Evolutionary conservation across 345 rosid genomes (phyloP).

Genomic region (Punica granatum): DNA sequence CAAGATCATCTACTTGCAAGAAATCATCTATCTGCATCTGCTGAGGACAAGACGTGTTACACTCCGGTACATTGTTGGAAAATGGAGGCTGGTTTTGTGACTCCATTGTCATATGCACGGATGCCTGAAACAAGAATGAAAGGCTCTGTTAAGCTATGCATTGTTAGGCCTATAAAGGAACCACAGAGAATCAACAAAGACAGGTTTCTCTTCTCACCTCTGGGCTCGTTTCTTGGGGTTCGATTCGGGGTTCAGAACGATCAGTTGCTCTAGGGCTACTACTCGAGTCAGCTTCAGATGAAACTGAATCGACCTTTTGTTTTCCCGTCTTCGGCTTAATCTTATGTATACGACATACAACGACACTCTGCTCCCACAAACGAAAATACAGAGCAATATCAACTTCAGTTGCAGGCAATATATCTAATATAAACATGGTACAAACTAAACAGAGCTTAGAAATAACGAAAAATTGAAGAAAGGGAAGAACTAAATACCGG

Average conservation of each 20-base stretch:
- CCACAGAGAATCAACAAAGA: no score
- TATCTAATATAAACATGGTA: background rate
- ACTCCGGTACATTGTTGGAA: background rate
- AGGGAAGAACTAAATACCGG: background rate
- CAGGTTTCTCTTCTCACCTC: background rate
- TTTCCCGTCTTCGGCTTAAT: background rate
- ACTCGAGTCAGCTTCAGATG: background rate
- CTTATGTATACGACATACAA: background rate
- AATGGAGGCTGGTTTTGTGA: background rate
- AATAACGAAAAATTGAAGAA: background rate
- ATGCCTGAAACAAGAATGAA: background rate
- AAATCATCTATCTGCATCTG: background rate
- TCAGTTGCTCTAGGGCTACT: background rate
- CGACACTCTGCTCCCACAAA: background rate
- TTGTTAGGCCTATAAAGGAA: no score
- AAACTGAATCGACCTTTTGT: background rate
- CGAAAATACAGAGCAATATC: background rate
- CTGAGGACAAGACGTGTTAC: background rate
- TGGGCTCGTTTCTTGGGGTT: background rate
- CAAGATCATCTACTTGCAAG: background rate
- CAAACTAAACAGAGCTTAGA: background rate
- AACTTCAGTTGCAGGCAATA: background rate
- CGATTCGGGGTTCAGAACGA: background rate
- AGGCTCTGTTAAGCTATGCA: no score
- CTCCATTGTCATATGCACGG: background rate